Evolutionary conservation across 257 asterid genomes (phyloP).

Genomic region (Solanum medicagineum): DNA sequence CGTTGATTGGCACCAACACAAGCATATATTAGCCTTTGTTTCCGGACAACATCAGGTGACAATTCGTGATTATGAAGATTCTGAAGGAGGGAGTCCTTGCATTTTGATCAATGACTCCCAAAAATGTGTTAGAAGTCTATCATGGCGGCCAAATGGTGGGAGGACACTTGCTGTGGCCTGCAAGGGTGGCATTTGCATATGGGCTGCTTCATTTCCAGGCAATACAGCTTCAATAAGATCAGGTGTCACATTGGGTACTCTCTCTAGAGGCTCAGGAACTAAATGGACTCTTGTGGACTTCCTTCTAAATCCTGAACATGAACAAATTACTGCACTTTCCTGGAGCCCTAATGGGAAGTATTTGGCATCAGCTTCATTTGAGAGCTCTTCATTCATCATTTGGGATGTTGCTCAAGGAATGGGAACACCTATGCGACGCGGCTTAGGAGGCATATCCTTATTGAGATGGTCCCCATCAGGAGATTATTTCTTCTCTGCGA

Average conservation of each 20-base stretch:
- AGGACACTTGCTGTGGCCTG: conserved; percentile 80
- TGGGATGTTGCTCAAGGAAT: conserved; percentile 97
- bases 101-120: conserved; percentile 56
- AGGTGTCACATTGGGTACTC: conserved; percentile 53
- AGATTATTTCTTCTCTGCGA: conserved; percentile 82
- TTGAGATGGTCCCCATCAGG: conserved; percentile 98
- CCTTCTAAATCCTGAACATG: conserved; percentile 60
- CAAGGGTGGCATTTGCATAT: conserved; percentile 94
- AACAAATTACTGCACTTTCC: conserved; percentile 73
- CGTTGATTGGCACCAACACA: conserved; percentile 77
- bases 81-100: conserved; percentile 64
- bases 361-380: conserved; percentile 91
- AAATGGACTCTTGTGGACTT: conserved; percentile 88
- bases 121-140: conserved; percentile 61
- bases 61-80: conserved; percentile 68
- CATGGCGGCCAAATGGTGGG: conserved; percentile 98
- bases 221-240: conserved; percentile 71
- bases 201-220: conserved; percentile 92
- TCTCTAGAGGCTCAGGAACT: conserved; percentile 65
- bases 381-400: conserved; percentile 79
- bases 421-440: conserved; percentile 93
- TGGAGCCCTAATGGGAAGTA: conserved; percentile 99
- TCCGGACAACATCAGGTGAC: conserved; percentile 75
- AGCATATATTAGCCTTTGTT: conserved; percentile 67
- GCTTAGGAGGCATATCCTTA: conserved; percentile 92